Evolutionary conservation across 495 filamentous ascomycete genomes (phyloP).

Genomic region (Aspergillus haitiensis): DNA sequence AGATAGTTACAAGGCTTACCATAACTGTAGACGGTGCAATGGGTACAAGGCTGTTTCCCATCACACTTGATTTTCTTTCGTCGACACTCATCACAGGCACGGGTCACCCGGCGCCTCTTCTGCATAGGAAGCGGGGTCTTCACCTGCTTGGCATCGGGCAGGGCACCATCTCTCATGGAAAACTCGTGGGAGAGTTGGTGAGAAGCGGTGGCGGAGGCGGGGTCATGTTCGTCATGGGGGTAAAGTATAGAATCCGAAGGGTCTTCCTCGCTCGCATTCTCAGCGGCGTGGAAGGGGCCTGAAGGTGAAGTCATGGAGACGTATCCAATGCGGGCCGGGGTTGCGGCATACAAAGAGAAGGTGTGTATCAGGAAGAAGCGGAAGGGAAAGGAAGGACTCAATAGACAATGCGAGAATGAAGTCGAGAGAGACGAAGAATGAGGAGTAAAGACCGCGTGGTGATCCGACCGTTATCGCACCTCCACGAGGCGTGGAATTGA

Average conservation of each 20-base stretch:
- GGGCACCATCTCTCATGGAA: constrained; percentile 14
- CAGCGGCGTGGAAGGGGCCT: constrained; percentile 21
- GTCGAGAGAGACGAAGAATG: constrained; percentile 15
- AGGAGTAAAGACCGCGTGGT: constrained; percentile 21
- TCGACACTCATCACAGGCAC: constrained; percentile 94
- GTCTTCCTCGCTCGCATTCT: constrained; percentile 42
- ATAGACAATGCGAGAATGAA: background rate
- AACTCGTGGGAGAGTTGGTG: constrained; percentile 28
- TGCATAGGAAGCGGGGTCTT: constrained; percentile 63
- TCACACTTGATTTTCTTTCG: constrained; percentile 99
- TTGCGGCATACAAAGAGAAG: constrained; percentile 21
- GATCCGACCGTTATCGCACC: constrained; percentile 25
- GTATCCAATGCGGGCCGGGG: constrained; percentile 18
- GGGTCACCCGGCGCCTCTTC: constrained; percentile 84
- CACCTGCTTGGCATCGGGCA: constrained; percentile 31
- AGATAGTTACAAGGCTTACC: constrained; percentile 56
- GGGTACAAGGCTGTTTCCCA: constrained; percentile 95
- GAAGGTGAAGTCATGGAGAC: constrained; percentile 24
- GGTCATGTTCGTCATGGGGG: constrained; percentile 33
- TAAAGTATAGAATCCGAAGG: constrained; percentile 27
- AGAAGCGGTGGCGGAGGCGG: constrained; percentile 22
- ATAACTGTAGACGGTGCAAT: constrained; percentile 97
- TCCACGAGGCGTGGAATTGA: constrained; percentile 30
- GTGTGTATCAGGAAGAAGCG: constrained; percentile 3
- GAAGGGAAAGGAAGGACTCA: constrained; percentile 1